Percentiles rank a stretch among this genome's conserved stretches.
Conservation (phyloP, 2,329 filamentous ascomycete genomes). For the Cladobotryum protrusum region DNA sequence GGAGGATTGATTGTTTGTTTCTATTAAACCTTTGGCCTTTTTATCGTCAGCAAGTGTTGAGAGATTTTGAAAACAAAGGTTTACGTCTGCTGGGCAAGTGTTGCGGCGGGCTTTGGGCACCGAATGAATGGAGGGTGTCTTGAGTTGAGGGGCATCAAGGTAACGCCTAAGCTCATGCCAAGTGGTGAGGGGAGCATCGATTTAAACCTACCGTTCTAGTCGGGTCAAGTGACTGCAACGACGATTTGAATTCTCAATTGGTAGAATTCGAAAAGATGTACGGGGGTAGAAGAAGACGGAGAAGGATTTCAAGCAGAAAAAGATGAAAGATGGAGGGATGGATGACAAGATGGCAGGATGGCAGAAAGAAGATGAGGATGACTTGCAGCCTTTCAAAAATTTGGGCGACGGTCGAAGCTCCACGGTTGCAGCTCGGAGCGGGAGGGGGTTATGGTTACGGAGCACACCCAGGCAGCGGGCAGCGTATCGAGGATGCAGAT, state of each 20-base stretch:
- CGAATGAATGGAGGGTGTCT: neutral
- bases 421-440: slow-evolving; percentile 11
- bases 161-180: neutral
- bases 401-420: slow-evolving; percentile 16
- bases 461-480: neutral
- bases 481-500: slow-evolving; percentile 1
- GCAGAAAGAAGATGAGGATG: slow-evolving; percentile 10
- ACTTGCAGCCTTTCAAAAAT: slow-evolving; percentile 18
- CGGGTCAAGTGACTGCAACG: neutral
- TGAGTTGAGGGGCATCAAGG: neutral
- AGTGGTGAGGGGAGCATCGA: neutral
- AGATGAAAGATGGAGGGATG: slow-evolving; percentile 4
- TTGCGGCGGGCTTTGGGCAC: neutral
- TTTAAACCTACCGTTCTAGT: neutral
- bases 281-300: slow-evolving; percentile 6
- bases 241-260: slow-evolving; percentile 1
- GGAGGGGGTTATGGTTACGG: slow-evolving; percentile 7
- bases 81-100: neutral
- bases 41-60: slow-evolving; percentile 11
- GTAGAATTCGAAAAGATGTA: slow-evolving; percentile 1
- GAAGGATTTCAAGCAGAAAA: slow-evolving; percentile 5
- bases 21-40: slow-evolving; percentile 6
- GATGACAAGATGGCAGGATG: slow-evolving; percentile 6
- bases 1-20: neutral
- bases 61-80: neutral